A percentile compares a stretch with the other conserved stretches of the same genome.
Conservation (phyloP, 176 grass and related monocot species). For the Saccharum spontaneum region DNA sequence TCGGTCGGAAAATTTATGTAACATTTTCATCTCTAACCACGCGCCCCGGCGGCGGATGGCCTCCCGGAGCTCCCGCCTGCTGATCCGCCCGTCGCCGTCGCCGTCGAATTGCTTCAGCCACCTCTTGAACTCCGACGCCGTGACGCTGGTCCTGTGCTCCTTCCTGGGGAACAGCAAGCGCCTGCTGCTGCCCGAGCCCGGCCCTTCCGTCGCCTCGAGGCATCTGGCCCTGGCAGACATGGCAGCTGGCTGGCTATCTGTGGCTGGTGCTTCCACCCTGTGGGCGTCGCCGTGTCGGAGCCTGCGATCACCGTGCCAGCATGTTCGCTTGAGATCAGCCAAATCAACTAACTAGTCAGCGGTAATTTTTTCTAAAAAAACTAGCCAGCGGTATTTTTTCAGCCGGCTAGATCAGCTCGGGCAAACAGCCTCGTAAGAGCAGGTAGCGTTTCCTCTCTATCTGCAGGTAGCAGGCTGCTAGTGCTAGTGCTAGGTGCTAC, state of each 20-base stretch:
- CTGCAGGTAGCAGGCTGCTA: background rate
- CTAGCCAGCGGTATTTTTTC: no score
- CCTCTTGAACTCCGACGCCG: conserved; percentile 52
- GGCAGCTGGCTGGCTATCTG: background rate
- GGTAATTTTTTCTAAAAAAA: no score
- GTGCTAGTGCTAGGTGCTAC: background rate
- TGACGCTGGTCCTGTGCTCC: conserved; percentile 19
- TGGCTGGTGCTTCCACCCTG: no score
- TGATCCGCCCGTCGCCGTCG: conserved; percentile 60
- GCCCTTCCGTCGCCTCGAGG: background rate
- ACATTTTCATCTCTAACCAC: no score
- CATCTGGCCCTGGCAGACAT: background rate
- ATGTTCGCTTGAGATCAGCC: no score
- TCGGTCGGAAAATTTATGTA: no score
- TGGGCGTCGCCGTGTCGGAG: no score
- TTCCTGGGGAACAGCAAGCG: background rate
- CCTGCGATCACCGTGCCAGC: no score
- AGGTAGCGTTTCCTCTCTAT: no score
- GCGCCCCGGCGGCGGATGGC: conserved; percentile 48
- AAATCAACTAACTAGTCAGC: no score
- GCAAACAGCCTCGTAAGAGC: no score
- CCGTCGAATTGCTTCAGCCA: conserved; percentile 70
- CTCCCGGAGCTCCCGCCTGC: conserved; percentile 55
- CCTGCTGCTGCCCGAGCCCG: background rate
- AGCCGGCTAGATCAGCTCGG: no score